Conservation (phyloP, 2,329 filamentous ascomycete genomes). For the Fusarium poae region DNA sequence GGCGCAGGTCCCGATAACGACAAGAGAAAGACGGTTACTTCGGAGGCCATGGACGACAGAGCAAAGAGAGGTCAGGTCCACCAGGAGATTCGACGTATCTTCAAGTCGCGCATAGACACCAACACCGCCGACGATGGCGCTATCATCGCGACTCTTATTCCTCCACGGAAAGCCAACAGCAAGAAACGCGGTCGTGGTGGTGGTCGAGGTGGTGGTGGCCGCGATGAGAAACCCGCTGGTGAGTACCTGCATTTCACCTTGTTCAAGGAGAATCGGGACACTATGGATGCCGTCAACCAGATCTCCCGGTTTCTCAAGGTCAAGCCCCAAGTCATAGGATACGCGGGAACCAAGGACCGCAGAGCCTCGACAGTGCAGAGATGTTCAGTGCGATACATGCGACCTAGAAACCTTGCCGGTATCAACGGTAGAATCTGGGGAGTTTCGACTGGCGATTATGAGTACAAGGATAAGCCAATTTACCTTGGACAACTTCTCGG, state of each 20-base stretch:
- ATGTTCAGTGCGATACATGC: conserved; percentile 72
- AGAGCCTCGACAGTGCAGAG: conserved; percentile 88
- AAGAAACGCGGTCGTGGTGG: conserved; percentile 50
- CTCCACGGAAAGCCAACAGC: conserved; percentile 55
- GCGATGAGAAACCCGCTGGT: conserved; percentile 62
- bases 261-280: conserved; percentile 97
- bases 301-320: conserved; percentile 80
- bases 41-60: conserved; percentile 60
- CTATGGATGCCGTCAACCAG: conserved; percentile 88
- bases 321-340: conserved; percentile 79
- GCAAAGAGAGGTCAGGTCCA: conserved; percentile 63
- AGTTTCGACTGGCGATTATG: conserved; percentile 82
- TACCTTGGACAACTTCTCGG: conserved; percentile 86
- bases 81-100: conserved; percentile 80
- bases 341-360: conserved; percentile 90
- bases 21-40: conserved; percentile 54
- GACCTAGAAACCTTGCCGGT: conserved; percentile 70
- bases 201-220: conserved; percentile 39
- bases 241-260: conserved; percentile 91
- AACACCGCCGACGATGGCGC: conserved; percentile 70
- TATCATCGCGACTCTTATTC: conserved; percentile 75
- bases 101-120: conserved; percentile 82
- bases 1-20: conserved; percentile 51
- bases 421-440: conserved; percentile 74
- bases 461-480: conserved; percentile 77